Evolutionary conservation across 2,329 filamentous ascomycete genomes (phyloP).

Genomic region (Cladosporium sp.): DNA sequence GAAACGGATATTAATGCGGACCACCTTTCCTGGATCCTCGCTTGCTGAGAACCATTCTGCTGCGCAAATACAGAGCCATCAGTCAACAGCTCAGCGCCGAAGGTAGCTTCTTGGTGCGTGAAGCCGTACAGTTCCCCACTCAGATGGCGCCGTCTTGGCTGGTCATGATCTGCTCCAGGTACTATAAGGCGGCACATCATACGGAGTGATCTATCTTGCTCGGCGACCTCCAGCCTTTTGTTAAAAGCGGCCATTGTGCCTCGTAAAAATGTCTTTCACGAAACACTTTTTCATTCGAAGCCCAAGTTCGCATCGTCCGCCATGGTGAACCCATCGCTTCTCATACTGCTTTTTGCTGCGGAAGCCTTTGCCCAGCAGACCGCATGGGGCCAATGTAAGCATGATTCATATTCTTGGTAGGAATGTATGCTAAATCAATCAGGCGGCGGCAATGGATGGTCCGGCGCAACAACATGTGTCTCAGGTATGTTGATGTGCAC

Average conservation of each 20-base stretch:
- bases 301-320: background rate
- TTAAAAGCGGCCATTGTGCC: background rate
- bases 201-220: background rate
- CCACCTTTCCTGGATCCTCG: background rate
- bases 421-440: background rate
- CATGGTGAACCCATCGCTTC: background rate
- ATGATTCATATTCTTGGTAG: background rate
- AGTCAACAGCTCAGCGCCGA: background rate
- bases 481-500: conserved; percentile 20
- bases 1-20: background rate
- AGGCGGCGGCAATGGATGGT: conserved; percentile 38
- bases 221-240: background rate
- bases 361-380: conserved; percentile 16
- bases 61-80: background rate
- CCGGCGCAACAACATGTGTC: conserved; percentile 39
- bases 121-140: background rate
- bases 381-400: conserved; percentile 38
- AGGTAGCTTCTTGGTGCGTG: background rate
- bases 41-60: background rate
- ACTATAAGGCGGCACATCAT: background rate
- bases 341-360: background rate
- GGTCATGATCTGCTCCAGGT: background rate
- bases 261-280: background rate
- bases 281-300: background rate
- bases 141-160: conserved; percentile 1